phyloP scores from a whole-genome alignment of 2,329 filamentous ascomycete genomes.

The Alternaria viburni region DNA sequence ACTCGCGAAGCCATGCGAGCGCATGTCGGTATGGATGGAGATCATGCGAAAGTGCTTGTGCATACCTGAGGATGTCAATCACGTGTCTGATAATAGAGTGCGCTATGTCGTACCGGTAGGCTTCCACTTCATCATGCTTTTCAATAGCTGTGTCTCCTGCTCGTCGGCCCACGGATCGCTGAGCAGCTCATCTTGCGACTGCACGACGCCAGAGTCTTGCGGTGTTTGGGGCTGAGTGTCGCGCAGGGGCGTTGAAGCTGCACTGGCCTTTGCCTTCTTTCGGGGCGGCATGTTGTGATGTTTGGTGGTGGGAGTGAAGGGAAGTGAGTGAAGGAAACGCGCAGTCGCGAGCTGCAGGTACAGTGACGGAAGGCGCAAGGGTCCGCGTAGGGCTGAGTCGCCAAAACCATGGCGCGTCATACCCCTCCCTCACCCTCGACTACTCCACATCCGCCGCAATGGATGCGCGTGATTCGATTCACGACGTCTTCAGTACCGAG shows the following conservation, averaged over 20 bases:
- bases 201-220: conserved; percentile 43
- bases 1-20: conserved; percentile 69
- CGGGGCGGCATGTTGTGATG: conserved; percentile 66
- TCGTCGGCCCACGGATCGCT: conserved; percentile 92
- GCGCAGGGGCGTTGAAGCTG: conserved; percentile 61
- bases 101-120: conserved; percentile 69
- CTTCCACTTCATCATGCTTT: conserved; percentile 92
- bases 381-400: conserved; percentile 36
- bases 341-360: conserved; percentile 17
- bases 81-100: background rate
- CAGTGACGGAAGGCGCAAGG: conserved; percentile 19
- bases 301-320: background rate
- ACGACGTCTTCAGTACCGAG: conserved; percentile 68
- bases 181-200: conserved; percentile 64
- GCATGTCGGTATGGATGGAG: conserved; percentile 45
- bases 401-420: conserved; percentile 38
- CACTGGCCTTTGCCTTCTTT: conserved; percentile 68
- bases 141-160: conserved; percentile 90
- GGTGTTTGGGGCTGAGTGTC: conserved; percentile 51
- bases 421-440: conserved; percentile 31
- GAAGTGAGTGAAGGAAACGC: background rate
- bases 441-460: conserved; percentile 15
- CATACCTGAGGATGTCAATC: conserved; percentile 52
- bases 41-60: conserved; percentile 64
- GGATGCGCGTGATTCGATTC: conserved; percentile 51